Evolutionary conservation across 495 filamentous ascomycete species (phyloP).

Genomic region (Entonaema liquescens): DNA sequence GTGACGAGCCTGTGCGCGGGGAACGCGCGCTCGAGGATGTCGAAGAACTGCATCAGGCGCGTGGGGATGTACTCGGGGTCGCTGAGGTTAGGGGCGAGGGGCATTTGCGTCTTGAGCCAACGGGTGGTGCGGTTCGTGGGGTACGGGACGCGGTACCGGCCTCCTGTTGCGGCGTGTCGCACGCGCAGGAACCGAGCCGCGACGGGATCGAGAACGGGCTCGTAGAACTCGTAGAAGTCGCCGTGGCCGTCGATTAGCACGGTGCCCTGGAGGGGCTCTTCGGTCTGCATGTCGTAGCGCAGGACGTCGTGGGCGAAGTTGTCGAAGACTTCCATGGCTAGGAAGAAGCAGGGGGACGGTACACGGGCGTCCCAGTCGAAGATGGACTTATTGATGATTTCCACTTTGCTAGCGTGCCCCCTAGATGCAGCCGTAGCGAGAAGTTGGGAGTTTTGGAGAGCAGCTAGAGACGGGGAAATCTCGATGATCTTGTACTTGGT

Average conservation of each 20-base stretch:
- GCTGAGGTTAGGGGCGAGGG: slow-evolving; percentile 77
- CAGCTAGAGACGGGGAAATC: slow-evolving; percentile 82
- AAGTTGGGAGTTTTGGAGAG: slow-evolving; percentile 77
- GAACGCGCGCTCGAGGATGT: slow-evolving; percentile 84
- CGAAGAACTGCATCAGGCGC: slow-evolving; percentile 94
- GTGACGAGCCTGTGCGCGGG: slow-evolving; percentile 88
- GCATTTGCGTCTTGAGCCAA: slow-evolving; percentile 65
- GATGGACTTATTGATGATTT: slow-evolving; percentile 93
- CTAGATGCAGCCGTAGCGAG: slow-evolving; percentile 66
- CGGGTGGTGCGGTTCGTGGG: slow-evolving; percentile 60
- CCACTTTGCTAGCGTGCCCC: slow-evolving; percentile 84
- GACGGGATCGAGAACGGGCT: slow-evolving; percentile 77
- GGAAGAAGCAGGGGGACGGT: slow-evolving; percentile 92
- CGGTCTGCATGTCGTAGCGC: slow-evolving; percentile 81
- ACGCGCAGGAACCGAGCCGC: slow-evolving; percentile 83
- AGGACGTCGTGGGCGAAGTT: slow-evolving; percentile 97
- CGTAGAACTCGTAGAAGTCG: slow-evolving; percentile 95
- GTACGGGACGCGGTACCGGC: slow-evolving; percentile 62
- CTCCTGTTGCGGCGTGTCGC: slow-evolving; percentile 67
- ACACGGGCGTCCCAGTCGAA: slow-evolving; percentile 92
- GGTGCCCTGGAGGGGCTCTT: slow-evolving; percentile 80
- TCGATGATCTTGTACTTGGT: slow-evolving; percentile 97
- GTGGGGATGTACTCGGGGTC: slow-evolving; percentile 93
- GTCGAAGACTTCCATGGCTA: slow-evolving; percentile 98
- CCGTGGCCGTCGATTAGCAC: slow-evolving; percentile 86